phyloP scores from a whole-genome alignment of 495 filamentous ascomycete genomes.

The Podospora pseudopauciseta region DNA sequence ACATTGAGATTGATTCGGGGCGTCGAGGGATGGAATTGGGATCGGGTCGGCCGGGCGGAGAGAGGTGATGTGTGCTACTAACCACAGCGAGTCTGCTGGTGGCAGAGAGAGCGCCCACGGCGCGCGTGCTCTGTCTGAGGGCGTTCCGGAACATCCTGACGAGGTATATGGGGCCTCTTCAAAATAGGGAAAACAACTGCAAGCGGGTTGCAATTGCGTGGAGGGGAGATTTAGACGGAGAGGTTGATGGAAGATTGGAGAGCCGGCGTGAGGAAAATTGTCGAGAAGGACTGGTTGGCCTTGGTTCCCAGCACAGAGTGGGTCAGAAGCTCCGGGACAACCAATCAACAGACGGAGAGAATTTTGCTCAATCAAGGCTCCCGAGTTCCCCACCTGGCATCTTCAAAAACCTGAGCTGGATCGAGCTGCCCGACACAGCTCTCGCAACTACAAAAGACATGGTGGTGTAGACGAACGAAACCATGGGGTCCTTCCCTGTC shows the following conservation, averaged over 20 bases:
- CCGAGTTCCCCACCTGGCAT: slow-evolving; percentile 20
- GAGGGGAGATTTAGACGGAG: slow-evolving; percentile 44
- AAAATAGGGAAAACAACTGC: slow-evolving; percentile 46
- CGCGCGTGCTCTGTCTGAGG: slow-evolving; percentile 90
- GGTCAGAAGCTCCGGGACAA: slow-evolving; percentile 15
- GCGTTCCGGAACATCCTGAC: slow-evolving; percentile 92
- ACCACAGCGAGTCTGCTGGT: slow-evolving; percentile 85
- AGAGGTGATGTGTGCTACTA: slow-evolving; percentile 48
- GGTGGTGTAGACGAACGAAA: neutral
- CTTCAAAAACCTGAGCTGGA: slow-evolving; percentile 13
- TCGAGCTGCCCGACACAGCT: neutral
- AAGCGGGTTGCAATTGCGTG: slow-evolving; percentile 47
- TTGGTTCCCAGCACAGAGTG: slow-evolving; percentile 24
- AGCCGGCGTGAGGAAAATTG: slow-evolving; percentile 36
- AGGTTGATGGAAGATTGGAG: slow-evolving; percentile 34
- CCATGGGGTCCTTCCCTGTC: neutral
- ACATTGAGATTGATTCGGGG: slow-evolving; percentile 35
- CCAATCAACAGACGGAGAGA: slow-evolving; percentile 16
- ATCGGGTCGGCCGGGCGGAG: slow-evolving; percentile 38
- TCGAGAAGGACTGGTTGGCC: slow-evolving; percentile 35
- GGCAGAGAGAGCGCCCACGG: slow-evolving; percentile 88
- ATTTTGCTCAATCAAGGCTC: slow-evolving; percentile 23
- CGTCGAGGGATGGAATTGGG: slow-evolving; percentile 38
- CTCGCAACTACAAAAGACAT: neutral
- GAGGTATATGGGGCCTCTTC: slow-evolving; percentile 38